Evolutionary conservation across 495 filamentous ascomycete species (phyloP), one percentile per base, ranked within the genome.

Genomic region (Niebla homalea): DNA sequence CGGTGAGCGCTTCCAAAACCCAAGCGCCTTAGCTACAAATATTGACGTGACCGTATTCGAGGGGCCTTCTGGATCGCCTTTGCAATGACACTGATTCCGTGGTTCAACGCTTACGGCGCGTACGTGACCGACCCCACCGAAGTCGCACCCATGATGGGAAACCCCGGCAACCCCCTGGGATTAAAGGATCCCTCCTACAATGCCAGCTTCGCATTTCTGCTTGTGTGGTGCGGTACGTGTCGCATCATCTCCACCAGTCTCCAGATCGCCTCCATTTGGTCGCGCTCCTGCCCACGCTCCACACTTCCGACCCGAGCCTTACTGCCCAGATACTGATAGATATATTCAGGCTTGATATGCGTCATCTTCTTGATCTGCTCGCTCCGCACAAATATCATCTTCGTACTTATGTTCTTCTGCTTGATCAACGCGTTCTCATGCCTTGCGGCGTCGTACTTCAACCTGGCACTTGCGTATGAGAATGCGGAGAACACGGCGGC

Each of bases 311-410:
- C 11, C 11, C 11, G n/a, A n/a, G n/a, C n/a, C n/a, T n/a, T n/a
- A n/a, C n/a, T n/a, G n/a, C n/a, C 11, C 36, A 38, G 11, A 11
- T n/a, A 38, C 11, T 11, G n/a, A 38, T 38, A 43, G 41, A 10
- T 53, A 53, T n/a, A 10, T 37, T 37, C 16, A 54, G 55, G 67
- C 20, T 45, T 87, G 25, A 61, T 87, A 39, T 79, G 74, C 59
- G 64, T 84, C 50, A 61, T 88, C 53, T 88, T 78, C 67, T 60
- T 84, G 12, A 74, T 87, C 55, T 80, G 77, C 65, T 74, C 81
- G 1, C 68, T 88, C 21, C 78, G 83, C n/a, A 87, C 84, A 8
- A 88, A 86, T 60, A 52, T 83, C 49, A 71, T 73, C 54, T 78
- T 85, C 60, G 74, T 86, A 57, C 42, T 75, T 49, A 81, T 85